phyloP scores from a whole-genome alignment of 2,329 filamentous ascomycete genomes.

The Colletotrichum acutatum region DNA sequence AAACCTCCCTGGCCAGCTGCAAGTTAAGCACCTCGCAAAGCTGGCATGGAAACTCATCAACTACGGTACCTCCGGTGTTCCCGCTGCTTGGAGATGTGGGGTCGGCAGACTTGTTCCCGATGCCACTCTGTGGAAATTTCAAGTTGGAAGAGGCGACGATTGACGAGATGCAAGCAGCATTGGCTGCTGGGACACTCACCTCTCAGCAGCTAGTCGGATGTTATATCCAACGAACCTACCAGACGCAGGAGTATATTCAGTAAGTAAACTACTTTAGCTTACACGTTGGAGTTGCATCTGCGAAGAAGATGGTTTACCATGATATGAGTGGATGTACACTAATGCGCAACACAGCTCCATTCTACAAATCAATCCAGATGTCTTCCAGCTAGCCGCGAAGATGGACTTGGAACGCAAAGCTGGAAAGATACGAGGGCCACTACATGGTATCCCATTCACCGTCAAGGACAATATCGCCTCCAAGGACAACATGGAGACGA shows the following conservation, averaged over 20 bases:
- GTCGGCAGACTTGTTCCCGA: slow-evolving; percentile 63
- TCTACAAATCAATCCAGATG: slow-evolving; percentile 76
- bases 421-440: slow-evolving; percentile 68
- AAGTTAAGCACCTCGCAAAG: not conserved
- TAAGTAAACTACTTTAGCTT: slow-evolving; percentile 44
- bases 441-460: slow-evolving; percentile 81
- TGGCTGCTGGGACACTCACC: slow-evolving; percentile 65
- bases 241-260: slow-evolving; percentile 74
- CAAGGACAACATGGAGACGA: slow-evolving; percentile 78
- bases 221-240: slow-evolving; percentile 69
- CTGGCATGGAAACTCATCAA: not conserved
- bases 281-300: not conserved
- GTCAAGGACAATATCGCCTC: slow-evolving; percentile 80
- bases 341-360: slow-evolving; percentile 55
- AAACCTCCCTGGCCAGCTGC: not conserved
- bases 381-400: slow-evolving; percentile 67
- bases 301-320: not conserved
- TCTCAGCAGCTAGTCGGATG: slow-evolving; percentile 69
- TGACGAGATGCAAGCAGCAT: slow-evolving; percentile 70
- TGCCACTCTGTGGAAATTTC: slow-evolving; percentile 70
- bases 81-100: slow-evolving; percentile 50
- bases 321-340: not conserved
- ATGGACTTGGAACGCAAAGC: slow-evolving; percentile 69
- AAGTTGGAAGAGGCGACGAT: slow-evolving; percentile 76
- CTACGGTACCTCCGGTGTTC: slow-evolving; percentile 42